Evolutionary conservation across 371 early-diverging fungal species (phyloP), one percentile per base, ranked within the genome.

Genomic region (Astathelohania contejeani): DNA sequence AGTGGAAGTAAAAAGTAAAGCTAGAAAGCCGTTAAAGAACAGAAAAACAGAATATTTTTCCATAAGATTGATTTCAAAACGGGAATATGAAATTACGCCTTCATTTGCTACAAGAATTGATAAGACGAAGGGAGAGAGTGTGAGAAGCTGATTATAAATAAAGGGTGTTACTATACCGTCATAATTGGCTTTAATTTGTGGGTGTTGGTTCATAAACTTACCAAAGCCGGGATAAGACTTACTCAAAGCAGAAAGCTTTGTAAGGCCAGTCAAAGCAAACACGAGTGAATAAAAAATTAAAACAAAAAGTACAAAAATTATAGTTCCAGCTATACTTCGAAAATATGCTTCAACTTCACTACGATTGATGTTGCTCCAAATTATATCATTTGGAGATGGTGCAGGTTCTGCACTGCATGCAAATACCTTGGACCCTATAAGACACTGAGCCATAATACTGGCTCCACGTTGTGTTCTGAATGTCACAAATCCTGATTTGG

Each of bases 1-100:
- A 3, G 64, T 59, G 1, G 72, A 39, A 18, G 65, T 43, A 63
- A 71, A 66, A 23, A 71, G 62, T 12, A 69, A 37, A 1, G 66
- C 58, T 0, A 73, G 29, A 63, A 75, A 75, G 16, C 68, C 76
- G 44, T 75, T 75, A 44, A 72, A 57, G 56, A 75, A 70, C 7
- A 75, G 53, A 57, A 75, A 75, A 29, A 65, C 29, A 10, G 51
- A 65, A 44, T 63, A 69, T 49, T 45, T 63, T 2, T 54, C 39
- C 63, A 70, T 67, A 22, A 72, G 56, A 29, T 54, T 65, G 25
- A 60, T 56, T 52, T 75, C 71, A 12, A 58, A 56, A 2, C 38
- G 28, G 0, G 66, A 65, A 32, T 53, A 61, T 12, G 72, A 63
- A 16, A 48, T 49, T 14, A 66, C 63, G 14, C 71, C 70, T 45